phyloP scores from a whole-genome alignment of 768 basidiomycete species.

The Macrolepiota fuliginosa region DNA sequence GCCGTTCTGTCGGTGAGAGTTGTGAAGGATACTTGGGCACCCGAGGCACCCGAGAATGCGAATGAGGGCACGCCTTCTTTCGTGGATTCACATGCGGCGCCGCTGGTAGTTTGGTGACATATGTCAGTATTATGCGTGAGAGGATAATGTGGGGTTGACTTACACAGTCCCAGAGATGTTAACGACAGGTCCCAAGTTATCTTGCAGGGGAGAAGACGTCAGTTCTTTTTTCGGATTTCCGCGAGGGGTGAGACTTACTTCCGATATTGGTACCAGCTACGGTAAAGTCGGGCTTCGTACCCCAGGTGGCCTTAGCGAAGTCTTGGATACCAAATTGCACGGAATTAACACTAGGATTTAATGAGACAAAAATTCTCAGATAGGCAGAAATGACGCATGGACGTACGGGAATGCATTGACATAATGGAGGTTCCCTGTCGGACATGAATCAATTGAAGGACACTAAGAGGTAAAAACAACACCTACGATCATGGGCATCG shows the following conservation, averaged over 20 bases:
- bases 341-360: conserved; percentile 29
- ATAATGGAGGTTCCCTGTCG: conserved; percentile 36
- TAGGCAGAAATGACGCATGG: background rate
- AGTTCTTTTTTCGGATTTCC: background rate
- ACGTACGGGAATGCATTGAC: conserved; percentile 41
- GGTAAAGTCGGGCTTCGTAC: conserved; percentile 38
- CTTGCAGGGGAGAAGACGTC: conserved; percentile 13
- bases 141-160: conserved; percentile 12
- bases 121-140: background rate
- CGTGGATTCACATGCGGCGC: conserved; percentile 48
- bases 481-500: conserved; percentile 21
- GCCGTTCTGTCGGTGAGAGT: conserved; percentile 34
- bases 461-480: background rate
- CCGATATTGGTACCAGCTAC: conserved; percentile 47
- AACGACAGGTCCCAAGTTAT: conserved; percentile 31
- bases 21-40: conserved; percentile 47
- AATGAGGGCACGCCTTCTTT: conserved; percentile 47
- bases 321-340: conserved; percentile 42
- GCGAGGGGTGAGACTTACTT: conserved; percentile 23
- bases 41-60: conserved; percentile 43
- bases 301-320: conserved; percentile 33
- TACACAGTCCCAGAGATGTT: conserved; percentile 42
- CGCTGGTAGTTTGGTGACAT: conserved; percentile 25
- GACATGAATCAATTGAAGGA: background rate
- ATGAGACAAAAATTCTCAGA: background rate